Evolutionary conservation across 1,284 basidiomycete genomes (phyloP).

Genomic region (Testicularia cyperi): DNA sequence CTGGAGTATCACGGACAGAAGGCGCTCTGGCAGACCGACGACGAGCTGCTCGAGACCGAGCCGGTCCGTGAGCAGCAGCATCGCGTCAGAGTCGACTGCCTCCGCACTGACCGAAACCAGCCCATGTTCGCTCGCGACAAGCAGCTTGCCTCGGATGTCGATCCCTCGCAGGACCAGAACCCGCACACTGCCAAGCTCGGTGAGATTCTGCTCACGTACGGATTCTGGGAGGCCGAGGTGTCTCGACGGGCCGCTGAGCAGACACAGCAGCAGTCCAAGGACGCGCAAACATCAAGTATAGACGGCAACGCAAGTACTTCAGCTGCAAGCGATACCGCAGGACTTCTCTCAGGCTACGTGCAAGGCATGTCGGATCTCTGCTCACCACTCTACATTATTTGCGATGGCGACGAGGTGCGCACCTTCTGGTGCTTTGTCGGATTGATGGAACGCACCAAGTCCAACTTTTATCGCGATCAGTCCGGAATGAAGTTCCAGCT

Average conservation of each 20-base stretch:
- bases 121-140: constrained; percentile 68
- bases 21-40: constrained; percentile 34
- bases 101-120: constrained; percentile 91
- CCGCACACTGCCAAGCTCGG: constrained; percentile 79
- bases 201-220: constrained; percentile 82
- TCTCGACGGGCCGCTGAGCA: neutral
- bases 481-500: constrained; percentile 95
- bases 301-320: too few species aligned
- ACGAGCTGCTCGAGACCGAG: constrained; percentile 8
- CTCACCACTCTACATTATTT: constrained; percentile 87
- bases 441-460: constrained; percentile 92
- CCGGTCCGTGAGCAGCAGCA: constrained; percentile 68
- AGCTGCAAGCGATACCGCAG: neutral
- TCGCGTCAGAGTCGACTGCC: constrained; percentile 90
- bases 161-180: constrained; percentile 66
- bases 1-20: constrained; percentile 34
- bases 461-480: constrained; percentile 93
- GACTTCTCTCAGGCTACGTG: constrained; percentile 66
- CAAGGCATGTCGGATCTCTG: constrained; percentile 98
- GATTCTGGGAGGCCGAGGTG: constrained; percentile 39
- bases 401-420: constrained; percentile 80
- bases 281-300: too few species aligned
- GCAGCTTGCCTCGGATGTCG: constrained; percentile 44
- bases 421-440: constrained; percentile 95
- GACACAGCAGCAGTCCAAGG: too few species aligned